phyloP scores from a whole-genome alignment of 768 basidiomycete species.

The Phlebiopsis flavidoalba region DNA sequence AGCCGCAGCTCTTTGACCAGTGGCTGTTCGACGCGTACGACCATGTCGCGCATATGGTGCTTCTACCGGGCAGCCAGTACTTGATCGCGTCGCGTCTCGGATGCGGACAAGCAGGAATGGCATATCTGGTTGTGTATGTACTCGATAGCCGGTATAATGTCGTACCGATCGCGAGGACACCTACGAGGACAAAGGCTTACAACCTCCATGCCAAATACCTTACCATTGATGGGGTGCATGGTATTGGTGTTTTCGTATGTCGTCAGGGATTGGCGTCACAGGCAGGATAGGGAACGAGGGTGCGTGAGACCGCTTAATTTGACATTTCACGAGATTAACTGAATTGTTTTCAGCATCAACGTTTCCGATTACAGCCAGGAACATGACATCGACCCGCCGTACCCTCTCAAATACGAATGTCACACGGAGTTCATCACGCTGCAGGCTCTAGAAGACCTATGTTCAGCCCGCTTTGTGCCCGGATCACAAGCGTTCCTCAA shows the following conservation, averaged over 20 bases:
- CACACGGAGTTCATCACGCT: conserved; percentile 39
- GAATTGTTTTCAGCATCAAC: conserved; percentile 27
- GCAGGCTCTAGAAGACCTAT: conserved; percentile 36
- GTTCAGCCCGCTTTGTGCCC: conserved; percentile 36
- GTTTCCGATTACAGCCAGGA: conserved; percentile 31
- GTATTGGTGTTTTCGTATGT: conserved; percentile 54
- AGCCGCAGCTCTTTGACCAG: conserved; percentile 1
- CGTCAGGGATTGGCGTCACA: conserved; percentile 27
- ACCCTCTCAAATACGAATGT: conserved; percentile 40
- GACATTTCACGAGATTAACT: not conserved
- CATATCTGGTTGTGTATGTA: conserved; percentile 4
- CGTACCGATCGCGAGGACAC: conserved; percentile 12
- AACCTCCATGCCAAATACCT: conserved; percentile 58
- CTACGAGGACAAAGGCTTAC: conserved; percentile 46
- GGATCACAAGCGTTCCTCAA: conserved; percentile 34
- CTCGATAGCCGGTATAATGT: conserved; percentile 9
- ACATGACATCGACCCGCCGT: conserved; percentile 36
- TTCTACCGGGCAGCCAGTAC: conserved; percentile 13
- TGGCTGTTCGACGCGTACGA: conserved; percentile 11
- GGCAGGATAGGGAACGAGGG: conserved; percentile 1
- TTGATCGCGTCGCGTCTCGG: conserved; percentile 10
- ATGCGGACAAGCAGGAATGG: conserved; percentile 5
- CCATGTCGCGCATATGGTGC: conserved; percentile 7
- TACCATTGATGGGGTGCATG: conserved; percentile 35
- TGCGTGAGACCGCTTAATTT: not conserved